phyloP scores from a whole-genome alignment of 345 rosid species.

The Gossypium sturtianum region DNA sequence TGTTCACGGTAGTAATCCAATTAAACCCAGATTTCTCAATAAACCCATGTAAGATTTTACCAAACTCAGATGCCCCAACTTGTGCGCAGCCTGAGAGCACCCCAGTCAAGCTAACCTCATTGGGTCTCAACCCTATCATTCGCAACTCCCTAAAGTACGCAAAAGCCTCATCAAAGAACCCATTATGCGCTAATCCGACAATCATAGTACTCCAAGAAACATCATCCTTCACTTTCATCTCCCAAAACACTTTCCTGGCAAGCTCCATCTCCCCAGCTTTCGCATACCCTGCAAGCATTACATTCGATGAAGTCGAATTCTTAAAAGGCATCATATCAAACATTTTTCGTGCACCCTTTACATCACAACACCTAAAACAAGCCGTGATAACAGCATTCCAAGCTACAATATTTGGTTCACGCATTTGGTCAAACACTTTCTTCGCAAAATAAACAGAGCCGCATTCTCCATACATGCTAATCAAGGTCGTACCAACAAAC shows the following conservation, averaged over 20 bases:
- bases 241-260: constrained; percentile 34
- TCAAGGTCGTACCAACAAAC: constrained; percentile 54
- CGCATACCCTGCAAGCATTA: constrained; percentile 49
- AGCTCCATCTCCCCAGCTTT: constrained; percentile 44
- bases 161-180: constrained; percentile 38
- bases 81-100: constrained; percentile 41
- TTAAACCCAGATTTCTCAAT: constrained; percentile 39
- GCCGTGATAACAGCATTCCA: constrained; percentile 53
- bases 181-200: constrained; percentile 46
- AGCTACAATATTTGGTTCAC: constrained; percentile 39
- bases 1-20: constrained; percentile 35
- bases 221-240: constrained; percentile 43
- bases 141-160: constrained; percentile 40
- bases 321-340: constrained; percentile 35
- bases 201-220: constrained; percentile 67
- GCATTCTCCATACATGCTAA: constrained; percentile 58
- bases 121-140: constrained; percentile 33
- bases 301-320: constrained; percentile 64
- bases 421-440: constrained; percentile 55
- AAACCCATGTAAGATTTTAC: constrained; percentile 34
- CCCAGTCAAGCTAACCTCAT: constrained; percentile 47
- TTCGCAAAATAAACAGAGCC: constrained; percentile 32
- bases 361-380: constrained; percentile 32
- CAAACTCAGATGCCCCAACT: constrained; percentile 31
- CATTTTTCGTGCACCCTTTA: constrained; percentile 24